These are phyloP conservation scores for Roridomyces roridus DNA, from an alignment of 768 basidiomycete species.

Conservation along the genomic window DNA sequence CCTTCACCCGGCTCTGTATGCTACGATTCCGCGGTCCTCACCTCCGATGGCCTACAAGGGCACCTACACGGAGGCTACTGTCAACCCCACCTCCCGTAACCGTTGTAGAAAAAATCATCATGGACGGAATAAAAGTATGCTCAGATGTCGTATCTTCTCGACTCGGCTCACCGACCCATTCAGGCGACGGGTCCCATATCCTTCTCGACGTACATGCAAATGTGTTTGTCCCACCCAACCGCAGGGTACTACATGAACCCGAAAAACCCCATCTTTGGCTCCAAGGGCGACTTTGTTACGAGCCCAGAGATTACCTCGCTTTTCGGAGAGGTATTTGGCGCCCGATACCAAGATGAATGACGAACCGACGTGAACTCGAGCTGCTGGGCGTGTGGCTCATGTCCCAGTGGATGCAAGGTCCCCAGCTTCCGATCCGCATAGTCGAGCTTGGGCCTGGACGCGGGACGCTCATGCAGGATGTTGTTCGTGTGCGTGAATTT, in stretches of 20 bases:
- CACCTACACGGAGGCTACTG: not conserved
- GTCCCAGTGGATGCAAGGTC: too few species aligned
- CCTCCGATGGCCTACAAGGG: not conserved
- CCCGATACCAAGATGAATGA: conserved; percentile 32
- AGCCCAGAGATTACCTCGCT: conserved; percentile 96
- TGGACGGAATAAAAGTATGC: conserved; percentile 25
- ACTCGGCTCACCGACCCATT: conserved; percentile 1
- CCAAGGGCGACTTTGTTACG: conserved; percentile 94
- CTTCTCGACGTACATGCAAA: conserved; percentile 89
- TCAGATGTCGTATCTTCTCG: too few species aligned
- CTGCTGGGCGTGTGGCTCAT: conserved; percentile 88
- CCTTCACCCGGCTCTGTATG: too few species aligned
- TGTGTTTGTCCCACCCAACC: conserved; percentile 88
- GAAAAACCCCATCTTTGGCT: conserved; percentile 75
- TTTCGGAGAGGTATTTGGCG: conserved; percentile 87
- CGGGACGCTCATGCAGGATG: conserved; percentile 90
- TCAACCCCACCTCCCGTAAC: conserved; percentile 5
- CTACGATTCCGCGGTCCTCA: too few species aligned
- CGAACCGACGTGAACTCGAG: conserved; percentile 53
- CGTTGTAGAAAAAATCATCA: conserved; percentile 20
- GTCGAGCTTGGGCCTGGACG: conserved; percentile 94
- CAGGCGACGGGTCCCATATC: conserved; percentile 91
- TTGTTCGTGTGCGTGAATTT: conserved; percentile 78
- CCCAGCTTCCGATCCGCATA: conserved; percentile 59
- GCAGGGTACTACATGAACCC: conserved; percentile 92